These are phyloP conservation scores for Bolboschoenoplectus hybrid DNA, from an alignment of 202 grass and related monocot genomes.

Conservation along the genomic window DNA sequence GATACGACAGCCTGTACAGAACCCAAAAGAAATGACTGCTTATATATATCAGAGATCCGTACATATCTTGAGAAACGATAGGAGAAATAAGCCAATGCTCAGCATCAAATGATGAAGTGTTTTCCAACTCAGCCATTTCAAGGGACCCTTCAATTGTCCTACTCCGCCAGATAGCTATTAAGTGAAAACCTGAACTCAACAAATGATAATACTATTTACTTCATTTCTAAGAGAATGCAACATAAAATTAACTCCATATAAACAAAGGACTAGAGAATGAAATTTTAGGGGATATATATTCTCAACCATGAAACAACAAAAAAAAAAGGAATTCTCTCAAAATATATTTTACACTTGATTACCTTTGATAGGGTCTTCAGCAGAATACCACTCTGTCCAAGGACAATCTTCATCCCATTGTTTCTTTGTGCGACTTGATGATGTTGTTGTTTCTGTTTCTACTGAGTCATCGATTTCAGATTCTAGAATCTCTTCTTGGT, in stretches of 20 bases:
- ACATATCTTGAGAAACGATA: constrained; percentile 81
- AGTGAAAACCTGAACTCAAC: constrained; percentile 71
- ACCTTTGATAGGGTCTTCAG: constrained; percentile 98
- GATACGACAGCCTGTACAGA: constrained; percentile 13
- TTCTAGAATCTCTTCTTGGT: constrained; percentile 59
- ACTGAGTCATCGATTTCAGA: constrained; percentile 52
- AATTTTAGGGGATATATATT: background rate
- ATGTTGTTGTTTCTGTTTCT: constrained; percentile 48
- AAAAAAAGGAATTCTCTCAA: background rate
- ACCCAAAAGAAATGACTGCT: constrained; percentile 24
- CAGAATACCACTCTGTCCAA: constrained; percentile 99
- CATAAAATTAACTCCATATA: background rate
- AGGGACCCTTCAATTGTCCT: constrained; percentile 83
- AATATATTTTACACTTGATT: constrained; percentile 17
- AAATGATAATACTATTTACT: background rate
- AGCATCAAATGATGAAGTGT: constrained; percentile 85
- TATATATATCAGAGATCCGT: constrained; percentile 37
- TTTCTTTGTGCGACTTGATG: constrained; percentile 56
- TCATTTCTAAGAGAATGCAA: constrained; percentile 11
- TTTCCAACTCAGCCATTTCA: constrained; percentile 99
- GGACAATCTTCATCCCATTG: constrained; percentile 97
- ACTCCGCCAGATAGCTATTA: constrained; percentile 75
- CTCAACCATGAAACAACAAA: constrained; percentile 9
- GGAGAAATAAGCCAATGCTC: constrained; percentile 82
- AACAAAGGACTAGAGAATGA: constrained; percentile 10